phyloP scores from a whole-genome alignment of 495 filamentous ascomycete species.

The Podospora didyma region DNA sequence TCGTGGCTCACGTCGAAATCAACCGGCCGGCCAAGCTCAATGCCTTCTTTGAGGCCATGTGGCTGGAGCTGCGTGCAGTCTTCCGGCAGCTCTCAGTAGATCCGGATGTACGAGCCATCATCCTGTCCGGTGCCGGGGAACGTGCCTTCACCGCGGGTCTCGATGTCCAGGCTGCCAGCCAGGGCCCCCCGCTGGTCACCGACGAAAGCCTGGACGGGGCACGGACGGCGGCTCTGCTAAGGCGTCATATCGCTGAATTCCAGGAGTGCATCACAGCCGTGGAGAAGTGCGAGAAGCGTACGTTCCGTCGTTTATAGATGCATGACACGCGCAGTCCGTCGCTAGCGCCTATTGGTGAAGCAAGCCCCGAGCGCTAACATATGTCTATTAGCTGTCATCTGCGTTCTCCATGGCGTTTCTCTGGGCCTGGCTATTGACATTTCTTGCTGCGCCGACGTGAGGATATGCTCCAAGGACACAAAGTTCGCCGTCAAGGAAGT shows the following conservation, averaged over 20 bases:
- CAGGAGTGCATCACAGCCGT: constrained; percentile 72
- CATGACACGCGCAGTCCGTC: neutral
- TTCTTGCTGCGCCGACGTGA: constrained; percentile 70
- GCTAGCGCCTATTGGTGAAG: neutral
- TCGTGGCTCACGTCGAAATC: constrained; percentile 90
- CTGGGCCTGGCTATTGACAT: constrained; percentile 86
- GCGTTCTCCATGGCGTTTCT: constrained; percentile 74
- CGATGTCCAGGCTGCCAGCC: constrained; percentile 67
- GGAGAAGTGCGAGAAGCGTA: constrained; percentile 87
- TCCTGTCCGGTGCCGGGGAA: constrained; percentile 79
- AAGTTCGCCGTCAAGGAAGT: constrained; percentile 87
- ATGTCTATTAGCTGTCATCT: constrained; percentile 67
- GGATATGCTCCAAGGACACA: constrained; percentile 61
- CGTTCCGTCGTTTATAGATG: constrained; percentile 5
- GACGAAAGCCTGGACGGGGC: constrained; percentile 50
- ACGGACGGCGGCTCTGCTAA: constrained; percentile 60
- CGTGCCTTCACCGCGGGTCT: constrained; percentile 82
- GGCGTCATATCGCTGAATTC: constrained; percentile 68
- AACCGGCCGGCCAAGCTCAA: constrained; percentile 89
- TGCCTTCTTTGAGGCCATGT: constrained; percentile 87
- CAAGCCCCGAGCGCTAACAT: neutral
- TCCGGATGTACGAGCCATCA: constrained; percentile 68
- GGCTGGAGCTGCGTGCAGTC: constrained; percentile 70
- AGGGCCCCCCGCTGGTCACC: constrained; percentile 31
- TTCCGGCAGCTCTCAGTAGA: constrained; percentile 72